Evolutionary conservation across 1,284 basidiomycete genomes (phyloP), one percentile per base, ranked within the genome.

Genomic region (Coriolopsis trogii): DNA sequence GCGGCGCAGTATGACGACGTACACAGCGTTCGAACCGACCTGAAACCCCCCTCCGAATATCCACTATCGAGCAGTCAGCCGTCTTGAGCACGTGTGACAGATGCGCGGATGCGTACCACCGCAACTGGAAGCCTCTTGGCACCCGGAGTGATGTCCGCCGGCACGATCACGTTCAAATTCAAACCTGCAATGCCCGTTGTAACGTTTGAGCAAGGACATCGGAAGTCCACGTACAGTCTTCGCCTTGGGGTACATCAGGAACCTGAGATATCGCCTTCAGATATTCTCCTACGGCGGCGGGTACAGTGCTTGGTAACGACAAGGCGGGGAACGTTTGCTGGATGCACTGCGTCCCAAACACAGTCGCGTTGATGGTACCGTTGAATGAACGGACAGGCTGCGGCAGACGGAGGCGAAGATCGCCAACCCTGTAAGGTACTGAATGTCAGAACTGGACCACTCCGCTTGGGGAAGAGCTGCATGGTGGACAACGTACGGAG

Each of bases 91-190:
- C n/a, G n/a, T n/a, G n/a, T n/a, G n/a, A n/a, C n/a, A 33, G 31
- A 9, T 12, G 6, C 12, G 18, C 31, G 7, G 4, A n/a, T 1
- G 40, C 38, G 21, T 6, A 59, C 61, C 51, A 75, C 63, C 1
- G 76, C 60, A 5, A 81, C 74, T 5, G 79, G 78, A 10, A 75
- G 59, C 4, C n/a, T n/a, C n/a, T 65, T 67, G 0, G 62, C 62
- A 0, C 25, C 40, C 1, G 63, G 46, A 0, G 47, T 53, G 0
- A 63, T 49, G 7, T 50, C 56, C 5, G 50, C 52, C 0, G 75
- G 70, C 0, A 66, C 65, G 24, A 71, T 58, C 15, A 81, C 68
- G 55, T 80, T 80, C 42, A 79, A 41, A 18, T 69, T 70, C 12
- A 80, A 61, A 58, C 78, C 80, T 70, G 4, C 9, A 16, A 13